Conservation (phyloP, 768 basidiomycete species). For the Collybiopsis luxurians region DNA sequence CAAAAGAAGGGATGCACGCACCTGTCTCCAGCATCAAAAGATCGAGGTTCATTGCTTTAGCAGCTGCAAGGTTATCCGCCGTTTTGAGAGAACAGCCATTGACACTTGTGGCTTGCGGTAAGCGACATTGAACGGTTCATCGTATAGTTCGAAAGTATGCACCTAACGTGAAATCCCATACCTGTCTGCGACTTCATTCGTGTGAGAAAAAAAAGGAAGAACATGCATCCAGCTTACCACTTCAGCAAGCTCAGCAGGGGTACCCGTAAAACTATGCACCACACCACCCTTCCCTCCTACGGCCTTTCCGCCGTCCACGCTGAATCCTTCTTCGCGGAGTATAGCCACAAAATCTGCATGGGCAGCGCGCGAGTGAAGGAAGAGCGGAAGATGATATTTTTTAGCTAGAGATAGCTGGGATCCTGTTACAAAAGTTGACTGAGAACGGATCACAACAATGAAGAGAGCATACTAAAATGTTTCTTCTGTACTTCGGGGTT, state of each 20-base stretch:
- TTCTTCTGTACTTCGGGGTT: constrained; percentile 54
- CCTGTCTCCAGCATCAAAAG: constrained; percentile 76
- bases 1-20: constrained; percentile 16
- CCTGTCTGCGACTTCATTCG: constrained; percentile 41
- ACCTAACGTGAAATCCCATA: constrained; percentile 73
- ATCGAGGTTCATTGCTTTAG: constrained; percentile 55
- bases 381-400: constrained; percentile 71
- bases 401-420: constrained; percentile 65
- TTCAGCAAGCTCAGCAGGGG: constrained; percentile 56
- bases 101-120: constrained; percentile 46
- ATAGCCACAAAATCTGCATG: constrained; percentile 67
- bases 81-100: constrained; percentile 83
- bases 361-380: constrained; percentile 79
- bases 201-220: background rate
- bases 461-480: constrained; percentile 53
- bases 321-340: constrained; percentile 64
- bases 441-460: background rate
- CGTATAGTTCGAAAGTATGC: constrained; percentile 2
- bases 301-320: constrained; percentile 47
- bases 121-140: background rate
- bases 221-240: constrained; percentile 43
- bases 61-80: constrained; percentile 54
- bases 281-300: constrained; percentile 70
- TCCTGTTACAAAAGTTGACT: constrained; percentile 21
- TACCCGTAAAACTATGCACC: constrained; percentile 82